These are phyloP conservation scores for Phaffia australis DNA, from an alignment of 768 basidiomycete genomes.

Conservation along the genomic window DNA sequence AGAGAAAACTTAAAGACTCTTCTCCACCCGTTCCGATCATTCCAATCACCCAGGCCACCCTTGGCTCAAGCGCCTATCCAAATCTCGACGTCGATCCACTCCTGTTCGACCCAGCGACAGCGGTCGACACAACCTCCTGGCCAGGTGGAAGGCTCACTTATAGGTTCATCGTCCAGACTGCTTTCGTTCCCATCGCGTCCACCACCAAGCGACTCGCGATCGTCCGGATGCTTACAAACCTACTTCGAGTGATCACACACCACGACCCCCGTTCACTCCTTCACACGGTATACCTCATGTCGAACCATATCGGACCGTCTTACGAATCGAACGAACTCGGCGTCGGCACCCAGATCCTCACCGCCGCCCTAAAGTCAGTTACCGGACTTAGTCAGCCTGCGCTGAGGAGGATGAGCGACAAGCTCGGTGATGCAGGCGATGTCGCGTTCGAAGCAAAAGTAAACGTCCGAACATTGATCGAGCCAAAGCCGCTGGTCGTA, in stretches of 20 bases:
- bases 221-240: slow-evolving; percentile 28
- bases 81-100: slow-evolving; percentile 22
- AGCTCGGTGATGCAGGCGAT: slow-evolving; percentile 73
- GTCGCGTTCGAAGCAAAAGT: slow-evolving; percentile 70
- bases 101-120: slow-evolving; percentile 15
- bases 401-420: slow-evolving; percentile 46
- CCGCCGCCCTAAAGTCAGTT: slow-evolving; percentile 41
- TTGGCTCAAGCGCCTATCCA: slow-evolving; percentile 4
- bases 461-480: slow-evolving; percentile 59
- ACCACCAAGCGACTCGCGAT: slow-evolving; percentile 19
- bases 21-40: too few relatives aligned
- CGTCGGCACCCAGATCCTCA: slow-evolving; percentile 41
- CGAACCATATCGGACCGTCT: slow-evolving; percentile 65
- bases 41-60: too few relatives aligned
- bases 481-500: slow-evolving; percentile 42
- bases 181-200: slow-evolving; percentile 11
- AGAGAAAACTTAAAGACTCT: too few relatives aligned
- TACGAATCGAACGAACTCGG: slow-evolving; percentile 50
- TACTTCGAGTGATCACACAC: slow-evolving; percentile 55
- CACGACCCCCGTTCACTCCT: slow-evolving; percentile 60
- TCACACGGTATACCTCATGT: slow-evolving; percentile 39
- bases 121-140: slow-evolving; percentile 12
- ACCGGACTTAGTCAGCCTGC: slow-evolving; percentile 33
- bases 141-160: slow-evolving; percentile 17
- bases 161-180: slow-evolving; percentile 16